Conservation (phyloP, 176 grass and related monocot genomes). For the Oryza glaberrima region DNA sequence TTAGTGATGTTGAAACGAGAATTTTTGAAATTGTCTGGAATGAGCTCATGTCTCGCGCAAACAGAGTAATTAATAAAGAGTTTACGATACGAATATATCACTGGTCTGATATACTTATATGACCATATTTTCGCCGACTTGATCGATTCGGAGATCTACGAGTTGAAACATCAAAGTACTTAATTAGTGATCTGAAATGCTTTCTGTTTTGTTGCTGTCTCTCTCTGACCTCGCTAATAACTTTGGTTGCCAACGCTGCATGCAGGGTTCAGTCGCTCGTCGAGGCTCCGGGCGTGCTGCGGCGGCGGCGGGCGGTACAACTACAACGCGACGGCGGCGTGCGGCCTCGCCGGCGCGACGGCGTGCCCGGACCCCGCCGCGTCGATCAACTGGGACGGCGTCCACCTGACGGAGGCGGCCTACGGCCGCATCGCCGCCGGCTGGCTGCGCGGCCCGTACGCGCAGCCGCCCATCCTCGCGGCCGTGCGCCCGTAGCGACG, state of each 20-base stretch:
- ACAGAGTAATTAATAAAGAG: too few species aligned
- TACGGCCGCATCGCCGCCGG: constrained; percentile 36
- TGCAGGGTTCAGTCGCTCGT: constrained; percentile 35
- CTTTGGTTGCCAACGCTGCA: neutral
- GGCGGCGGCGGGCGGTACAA: constrained; percentile 51
- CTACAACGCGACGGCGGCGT: constrained; percentile 27
- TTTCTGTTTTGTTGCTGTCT: neutral
- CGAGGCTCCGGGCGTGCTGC: constrained; percentile 43
- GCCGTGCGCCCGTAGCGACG: neutral
- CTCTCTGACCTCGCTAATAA: neutral
- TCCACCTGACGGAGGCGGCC: constrained; percentile 49
- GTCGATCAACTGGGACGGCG: constrained; percentile 55
- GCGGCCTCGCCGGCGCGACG: constrained; percentile 30
- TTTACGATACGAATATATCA: too few species aligned
- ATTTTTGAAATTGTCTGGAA: neutral
- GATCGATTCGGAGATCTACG: too few species aligned
- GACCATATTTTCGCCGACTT: too few species aligned
- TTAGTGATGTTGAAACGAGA: neutral
- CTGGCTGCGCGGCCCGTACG: constrained; percentile 47
- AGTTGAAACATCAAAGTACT: neutral
- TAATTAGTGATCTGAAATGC: neutral
- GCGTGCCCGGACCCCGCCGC: constrained; percentile 34
- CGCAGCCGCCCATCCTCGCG: constrained; percentile 37
- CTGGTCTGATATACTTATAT: too few species aligned
- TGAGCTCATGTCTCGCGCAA: too few species aligned